phyloP scores from a whole-genome alignment of 768 basidiomycete genomes.

The Podaxis sp. region DNA sequence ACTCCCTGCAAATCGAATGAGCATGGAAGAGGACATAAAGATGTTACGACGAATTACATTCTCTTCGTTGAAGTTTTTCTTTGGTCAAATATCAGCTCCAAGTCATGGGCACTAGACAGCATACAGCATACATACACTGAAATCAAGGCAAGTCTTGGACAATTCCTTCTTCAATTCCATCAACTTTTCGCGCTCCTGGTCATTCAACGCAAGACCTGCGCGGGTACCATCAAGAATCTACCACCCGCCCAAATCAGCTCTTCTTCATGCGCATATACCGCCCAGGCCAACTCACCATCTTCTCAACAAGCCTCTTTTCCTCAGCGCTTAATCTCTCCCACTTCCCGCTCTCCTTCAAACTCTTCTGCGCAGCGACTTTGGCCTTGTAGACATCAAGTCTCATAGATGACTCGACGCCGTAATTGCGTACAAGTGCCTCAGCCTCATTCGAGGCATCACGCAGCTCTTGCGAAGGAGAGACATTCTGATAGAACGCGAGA shows the following conservation, averaged over 20 bases:
- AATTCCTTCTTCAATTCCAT: slow-evolving; percentile 72
- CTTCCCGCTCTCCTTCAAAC: slow-evolving; percentile 59
- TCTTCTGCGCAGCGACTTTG: slow-evolving; percentile 67
- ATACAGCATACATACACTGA: slow-evolving; percentile 51
- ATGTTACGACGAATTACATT: slow-evolving; percentile 42
- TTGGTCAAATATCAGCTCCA: slow-evolving; percentile 5
- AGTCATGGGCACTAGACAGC: neutral
- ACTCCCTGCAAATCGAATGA: slow-evolving; percentile 40
- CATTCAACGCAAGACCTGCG: slow-evolving; percentile 73
- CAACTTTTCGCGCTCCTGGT: slow-evolving; percentile 56
- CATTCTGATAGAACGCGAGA: slow-evolving; percentile 79
- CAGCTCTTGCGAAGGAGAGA: slow-evolving; percentile 71
- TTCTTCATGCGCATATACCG: neutral
- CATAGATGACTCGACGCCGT: slow-evolving; percentile 76
- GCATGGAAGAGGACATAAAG: neutral
- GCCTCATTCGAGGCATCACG: slow-evolving; percentile 79
- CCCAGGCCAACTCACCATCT: slow-evolving; percentile 45
- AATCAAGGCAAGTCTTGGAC: slow-evolving; percentile 74
- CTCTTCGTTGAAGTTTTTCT: slow-evolving; percentile 93
- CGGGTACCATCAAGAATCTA: slow-evolving; percentile 76
- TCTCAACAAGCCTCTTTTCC: slow-evolving; percentile 76
- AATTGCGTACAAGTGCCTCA: slow-evolving; percentile 70
- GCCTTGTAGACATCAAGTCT: slow-evolving; percentile 78
- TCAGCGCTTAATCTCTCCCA: slow-evolving; percentile 66
- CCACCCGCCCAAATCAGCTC: neutral